Evolutionary conservation across 1,284 basidiomycete genomes (phyloP).

Genomic region (Peniophora sp.): DNA sequence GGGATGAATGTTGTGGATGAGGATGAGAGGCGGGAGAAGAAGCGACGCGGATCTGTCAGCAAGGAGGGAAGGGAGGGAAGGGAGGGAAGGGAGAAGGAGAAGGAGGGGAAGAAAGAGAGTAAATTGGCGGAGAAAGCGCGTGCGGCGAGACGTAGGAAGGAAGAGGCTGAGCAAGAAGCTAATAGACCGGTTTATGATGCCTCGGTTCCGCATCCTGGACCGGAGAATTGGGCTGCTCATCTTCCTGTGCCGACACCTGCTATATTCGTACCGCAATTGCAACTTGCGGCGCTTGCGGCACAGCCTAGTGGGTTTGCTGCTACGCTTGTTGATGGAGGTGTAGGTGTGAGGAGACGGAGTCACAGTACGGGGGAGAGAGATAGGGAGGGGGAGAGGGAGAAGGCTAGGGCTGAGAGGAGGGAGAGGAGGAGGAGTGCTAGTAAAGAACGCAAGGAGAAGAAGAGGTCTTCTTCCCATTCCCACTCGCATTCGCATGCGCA

Average conservation of each 20-base stretch:
- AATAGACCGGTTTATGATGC: too few species aligned
- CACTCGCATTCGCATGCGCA: constrained; percentile 4
- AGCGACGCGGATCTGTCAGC: too few species aligned
- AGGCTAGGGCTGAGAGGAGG: background rate
- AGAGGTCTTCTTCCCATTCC: background rate
- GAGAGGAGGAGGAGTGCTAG: background rate
- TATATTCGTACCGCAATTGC: constrained; percentile 4
- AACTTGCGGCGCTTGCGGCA: background rate
- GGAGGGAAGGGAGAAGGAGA: background rate
- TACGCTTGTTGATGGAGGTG: background rate
- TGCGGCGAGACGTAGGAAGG: background rate
- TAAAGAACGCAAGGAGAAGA: background rate
- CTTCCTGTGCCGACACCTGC: background rate
- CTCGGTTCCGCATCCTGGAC: too few species aligned
- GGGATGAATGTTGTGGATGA: background rate
- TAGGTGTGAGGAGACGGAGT: background rate
- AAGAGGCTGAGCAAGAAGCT: background rate
- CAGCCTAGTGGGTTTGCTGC: background rate
- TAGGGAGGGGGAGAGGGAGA: background rate
- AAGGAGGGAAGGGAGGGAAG: background rate
- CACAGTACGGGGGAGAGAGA: background rate
- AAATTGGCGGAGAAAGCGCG: constrained; percentile 58
- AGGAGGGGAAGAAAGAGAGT: background rate
- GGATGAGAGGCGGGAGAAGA: background rate
- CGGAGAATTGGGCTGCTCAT: background rate